Base-by-base conservation (phyloP, 768 basidiomycete genomes). In the Boletellus ananiceps region DNA sequence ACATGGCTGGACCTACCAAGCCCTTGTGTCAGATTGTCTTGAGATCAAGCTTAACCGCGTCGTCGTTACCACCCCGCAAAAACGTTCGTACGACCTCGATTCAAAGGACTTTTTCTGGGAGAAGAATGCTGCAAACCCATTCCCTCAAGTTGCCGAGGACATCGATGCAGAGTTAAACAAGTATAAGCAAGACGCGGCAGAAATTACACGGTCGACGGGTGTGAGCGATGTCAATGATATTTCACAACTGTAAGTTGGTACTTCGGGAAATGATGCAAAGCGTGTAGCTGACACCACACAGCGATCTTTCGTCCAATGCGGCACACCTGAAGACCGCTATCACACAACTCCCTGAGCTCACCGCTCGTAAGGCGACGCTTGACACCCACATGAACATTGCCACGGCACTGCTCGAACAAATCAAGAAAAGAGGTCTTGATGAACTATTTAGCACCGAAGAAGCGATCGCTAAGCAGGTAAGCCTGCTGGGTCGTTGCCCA, bases 301-400 rank as follows among this genome's bases (percentile, higher is more conserved):
- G 94, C 45, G 96, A 99, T 63, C 77, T 98, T 23, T 84, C 93
- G 2, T 82, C 90, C 27, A 98, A 98, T 67, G 93, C 96, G 3
- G 77, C 91, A 7, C 88, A 98, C 66, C 73, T 99, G 43, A 98
- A 97, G 71, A 92, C 93, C 0, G 96, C 96, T 8, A 96, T 99
- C 63, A 98, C 94, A 2, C 91, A 93, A 53, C 75, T 99, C 16
- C 96, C 96, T 2, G 96, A 98, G 65, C 74, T 99, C 43, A 98
- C 95, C 4, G 93, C 96, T 4, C 82, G 96, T 36, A 99, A 99
- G 62, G 90, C 93, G 29, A 94, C 90, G 1, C 79, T 99, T 21
- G 96, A 99, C 66, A 93, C 94, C 3, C 96, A 99, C 65, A 98
- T 99, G 94, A 97, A 98, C 69, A 95, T 99, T 48, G 95, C 95